Percentiles rank a stretch among this genome's conserved stretches.
These are phyloP conservation scores for Pachysandra terminalis DNA, from an alignment of 164 flowering plant species.

Conservation along the genomic window DNA sequence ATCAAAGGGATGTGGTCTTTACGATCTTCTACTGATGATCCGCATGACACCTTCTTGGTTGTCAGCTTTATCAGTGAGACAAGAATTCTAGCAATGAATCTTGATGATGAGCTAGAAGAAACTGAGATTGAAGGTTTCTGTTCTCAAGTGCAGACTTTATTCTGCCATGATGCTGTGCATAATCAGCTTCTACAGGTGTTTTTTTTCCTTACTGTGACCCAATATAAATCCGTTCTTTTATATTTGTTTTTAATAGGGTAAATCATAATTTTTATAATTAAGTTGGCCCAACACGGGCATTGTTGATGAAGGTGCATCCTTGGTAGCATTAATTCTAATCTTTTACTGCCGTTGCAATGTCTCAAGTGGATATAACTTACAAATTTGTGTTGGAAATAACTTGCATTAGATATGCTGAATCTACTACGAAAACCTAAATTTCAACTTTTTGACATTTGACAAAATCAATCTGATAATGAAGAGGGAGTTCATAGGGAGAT, in stretches of 20 bases:
- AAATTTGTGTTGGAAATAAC: too few species aligned
- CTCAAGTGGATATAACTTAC: too few species aligned
- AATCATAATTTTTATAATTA: too few species aligned
- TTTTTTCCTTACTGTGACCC: not conserved
- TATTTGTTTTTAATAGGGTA: not conserved
- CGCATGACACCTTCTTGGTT: conserved; percentile 88
- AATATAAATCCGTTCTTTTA: not conserved
- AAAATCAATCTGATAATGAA: too few species aligned
- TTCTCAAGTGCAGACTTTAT: conserved; percentile 84
- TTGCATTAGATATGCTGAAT: too few species aligned
- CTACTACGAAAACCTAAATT: too few species aligned
- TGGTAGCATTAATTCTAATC: too few species aligned
- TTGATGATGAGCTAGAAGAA: conserved; percentile 94
- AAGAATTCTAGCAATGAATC: conserved; percentile 90
- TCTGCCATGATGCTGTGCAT: conserved; percentile 85
- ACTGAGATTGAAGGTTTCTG: conserved; percentile 94
- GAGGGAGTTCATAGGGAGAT: too few species aligned
- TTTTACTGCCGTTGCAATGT: too few species aligned
- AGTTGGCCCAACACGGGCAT: too few species aligned
- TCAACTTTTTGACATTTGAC: too few species aligned
- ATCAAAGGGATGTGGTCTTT: conserved; percentile 99
- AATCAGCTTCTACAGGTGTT: conserved; percentile 96
- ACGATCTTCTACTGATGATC: conserved; percentile 86
- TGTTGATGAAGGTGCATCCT: too few species aligned
- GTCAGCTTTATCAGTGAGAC: conserved; percentile 97